These are phyloP conservation scores for Neurospora sp. DNA, from an alignment of 495 filamentous ascomycete species.

Conservation along the genomic window DNA sequence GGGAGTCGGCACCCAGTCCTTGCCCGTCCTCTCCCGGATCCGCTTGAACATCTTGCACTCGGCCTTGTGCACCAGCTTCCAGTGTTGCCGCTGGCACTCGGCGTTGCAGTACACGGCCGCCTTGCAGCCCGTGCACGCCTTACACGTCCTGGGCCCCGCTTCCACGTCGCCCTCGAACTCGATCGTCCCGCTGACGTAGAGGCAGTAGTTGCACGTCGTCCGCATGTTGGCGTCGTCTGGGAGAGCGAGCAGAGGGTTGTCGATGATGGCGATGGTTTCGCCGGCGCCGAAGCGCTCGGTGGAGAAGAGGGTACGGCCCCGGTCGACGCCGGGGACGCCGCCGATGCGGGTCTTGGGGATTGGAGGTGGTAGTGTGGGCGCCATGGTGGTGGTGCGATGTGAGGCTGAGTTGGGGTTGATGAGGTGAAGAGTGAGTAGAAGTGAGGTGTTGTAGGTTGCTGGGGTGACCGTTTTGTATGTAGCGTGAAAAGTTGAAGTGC, in stretches of 20 bases:
- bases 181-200: constrained; percentile 6
- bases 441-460: neutral
- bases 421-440: neutral
- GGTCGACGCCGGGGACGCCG: neutral
- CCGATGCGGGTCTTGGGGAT: neutral
- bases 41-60: constrained; percentile 40
- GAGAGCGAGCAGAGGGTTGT: constrained; percentile 30
- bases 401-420: neutral
- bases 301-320: constrained; percentile 29
- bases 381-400: constrained; percentile 4
- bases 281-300: constrained; percentile 26
- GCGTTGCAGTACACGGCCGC: constrained; percentile 41
- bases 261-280: constrained; percentile 30
- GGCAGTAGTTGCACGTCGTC: constrained; percentile 35
- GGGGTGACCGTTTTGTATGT: neutral
- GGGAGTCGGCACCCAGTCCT: constrained; percentile 35
- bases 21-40: constrained; percentile 11
- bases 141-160: constrained; percentile 17
- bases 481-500: neutral
- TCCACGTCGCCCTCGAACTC: neutral
- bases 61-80: constrained; percentile 40
- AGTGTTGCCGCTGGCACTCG: constrained; percentile 47
- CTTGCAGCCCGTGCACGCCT: constrained; percentile 41
- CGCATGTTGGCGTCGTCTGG: constrained; percentile 27
- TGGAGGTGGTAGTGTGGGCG: constrained; percentile 6